Evolutionary conservation across 2,329 filamentous ascomycete species (phyloP).

Genomic region (Aschersonia sp.): DNA sequence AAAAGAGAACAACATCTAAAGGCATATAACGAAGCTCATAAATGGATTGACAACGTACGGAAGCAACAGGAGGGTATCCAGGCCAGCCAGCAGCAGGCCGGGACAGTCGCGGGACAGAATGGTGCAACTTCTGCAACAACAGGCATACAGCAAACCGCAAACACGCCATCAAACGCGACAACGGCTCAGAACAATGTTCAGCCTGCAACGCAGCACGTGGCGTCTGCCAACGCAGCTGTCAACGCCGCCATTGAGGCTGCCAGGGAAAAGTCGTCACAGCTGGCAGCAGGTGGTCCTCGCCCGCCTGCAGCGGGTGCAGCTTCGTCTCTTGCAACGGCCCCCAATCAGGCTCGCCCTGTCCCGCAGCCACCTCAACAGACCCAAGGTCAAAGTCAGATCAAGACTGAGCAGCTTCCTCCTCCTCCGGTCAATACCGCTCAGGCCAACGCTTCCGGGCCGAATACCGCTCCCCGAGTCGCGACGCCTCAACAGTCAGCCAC

Average conservation of each 20-base stretch:
- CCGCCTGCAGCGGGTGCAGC: conserved; percentile 16
- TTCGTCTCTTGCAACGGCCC: conserved; percentile 8
- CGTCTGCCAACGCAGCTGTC: conserved; percentile 26
- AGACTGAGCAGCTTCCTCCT: conserved; percentile 20
- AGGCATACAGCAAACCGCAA: conserved; percentile 10
- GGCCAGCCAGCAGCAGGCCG: conserved; percentile 8
- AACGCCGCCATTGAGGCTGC: conserved; percentile 30
- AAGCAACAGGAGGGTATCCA: conserved; percentile 26
- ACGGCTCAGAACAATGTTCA: conserved; percentile 12
- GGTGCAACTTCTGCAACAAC: conserved; percentile 11
- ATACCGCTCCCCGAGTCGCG: conserved; percentile 25
- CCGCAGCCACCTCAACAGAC: conserved; percentile 12
- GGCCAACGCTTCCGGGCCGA: conserved; percentile 24
- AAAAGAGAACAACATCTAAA: conserved; percentile 30
- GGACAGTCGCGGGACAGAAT: conserved; percentile 8
- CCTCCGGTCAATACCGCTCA: conserved; percentile 34
- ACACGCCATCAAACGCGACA: conserved; percentile 9
- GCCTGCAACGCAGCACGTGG: conserved; percentile 14
- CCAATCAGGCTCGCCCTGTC: conserved; percentile 13
- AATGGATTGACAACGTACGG: conserved; percentile 31
- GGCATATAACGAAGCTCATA: conserved; percentile 28
- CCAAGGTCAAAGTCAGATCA: conserved; percentile 11
- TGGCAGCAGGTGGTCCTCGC: conserved; percentile 12
- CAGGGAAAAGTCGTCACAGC: conserved; percentile 23
- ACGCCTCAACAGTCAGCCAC: conserved; percentile 30